Base-by-base conservation (phyloP, 257 asterid species). In the Apocynum venetum region DNA sequence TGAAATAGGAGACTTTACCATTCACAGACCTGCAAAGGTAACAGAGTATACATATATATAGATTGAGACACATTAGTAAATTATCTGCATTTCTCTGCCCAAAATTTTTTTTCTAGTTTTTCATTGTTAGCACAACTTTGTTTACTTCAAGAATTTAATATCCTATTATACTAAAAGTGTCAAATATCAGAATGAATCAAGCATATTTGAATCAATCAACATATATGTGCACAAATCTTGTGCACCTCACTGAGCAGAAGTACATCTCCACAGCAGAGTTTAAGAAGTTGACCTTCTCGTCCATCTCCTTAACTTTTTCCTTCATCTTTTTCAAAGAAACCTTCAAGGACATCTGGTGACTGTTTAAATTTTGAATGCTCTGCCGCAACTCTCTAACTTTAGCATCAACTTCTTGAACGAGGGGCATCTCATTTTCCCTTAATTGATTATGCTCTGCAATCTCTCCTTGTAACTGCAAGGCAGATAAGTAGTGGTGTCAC, bases 281-380 rank as follows among this genome's bases (percentile, higher is more conserved):
- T 69, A 73, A 73, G 79, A 81, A 72, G 48, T 84, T 72, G 60
- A 91, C 99, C 98, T 90, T 85, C 61, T 89, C 97, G 78, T 96
- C 97, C 87, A 85, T 82, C 84, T 93, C 99, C 76, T 85, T 88
- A 76, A 80, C 77, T 89, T 88, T 91, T 81, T 93, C 97, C 90
- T 87, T 96, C 80, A 84, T 78, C 78, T 89, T 88, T 80, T 84
- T 91, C 51, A 84, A 64, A 35, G 89, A 80, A 81, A 89, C 85
- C 86, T 89, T 88, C 90, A 93, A 78, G 12, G 89, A 86, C 87
- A 83, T 73, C 80, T 91, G 97, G 64, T 89, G 96, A 85, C 87
- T 93, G 84, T 93, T 93, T 79, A 91, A 94, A 68, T 82, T 89
- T 36, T 87, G 86, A 80, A 93, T 90, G 74, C 80, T 86, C 81